These are phyloP conservation scores for grape (Vitis vinifera) DNA, from an alignment of 164 flowering plant species.

Conservation along the genomic window ASM3070453v1 NC_081818.1:6713001-6713500, in stretches of 20 bases:
- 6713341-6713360: background rate
- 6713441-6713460: no score
- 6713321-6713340: background rate
- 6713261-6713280: background rate
- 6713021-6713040: constrained; percentile 60
- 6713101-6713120: background rate
- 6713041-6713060: constrained; percentile 5
- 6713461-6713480: background rate
- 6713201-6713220: background rate
- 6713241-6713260: no score
- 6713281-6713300: background rate
- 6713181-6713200: background rate
- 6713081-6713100: background rate
- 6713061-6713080: background rate
- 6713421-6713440: background rate
- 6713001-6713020: constrained; percentile 63
- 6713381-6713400: background rate
- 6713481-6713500: background rate
- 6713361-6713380: background rate
- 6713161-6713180: background rate
- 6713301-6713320: background rate
- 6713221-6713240: background rate
- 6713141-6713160: no score
- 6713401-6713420: background rate
- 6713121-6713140: background rate